Base-by-base conservation (phyloP, 2,329 filamentous ascomycete genomes). In the Aspergillus pseudoviridinutans region DNA sequence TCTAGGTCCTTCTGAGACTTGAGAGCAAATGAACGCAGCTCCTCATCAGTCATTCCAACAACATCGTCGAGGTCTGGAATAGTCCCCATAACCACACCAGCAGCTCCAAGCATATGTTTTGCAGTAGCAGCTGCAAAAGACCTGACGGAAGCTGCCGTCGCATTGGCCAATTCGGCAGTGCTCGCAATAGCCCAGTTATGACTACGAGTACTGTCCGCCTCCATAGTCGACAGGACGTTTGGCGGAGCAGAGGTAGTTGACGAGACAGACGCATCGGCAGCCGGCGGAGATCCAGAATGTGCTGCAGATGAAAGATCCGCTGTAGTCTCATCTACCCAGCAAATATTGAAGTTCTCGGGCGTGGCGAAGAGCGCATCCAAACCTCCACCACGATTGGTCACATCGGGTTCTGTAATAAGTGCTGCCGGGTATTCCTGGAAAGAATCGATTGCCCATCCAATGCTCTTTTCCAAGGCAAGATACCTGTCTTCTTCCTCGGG, bases 1-100 rank as follows among this genome's bases (percentile, higher is more conserved):
- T 92, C 88, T 76, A 92, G 87, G 72, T 93, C 88, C 54, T 86
- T 83, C 28, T 78, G 75, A 4, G 76, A 76, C 49, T 71, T 72
- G 47, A 70, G 62, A 12, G 77, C 70, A 52, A 78, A 74, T 14
- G 68, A 63, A 44, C 71, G 69, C 25, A 79, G 63, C 41, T 76
- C 73, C 35, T 76, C 72, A 38, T 72, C 68, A 17, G 76, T 74
- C 70, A 79, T 73, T 5, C 69, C 75, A 27, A 75, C 71, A 9
- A 79, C 68, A 25, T 76, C 74, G 24, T 77, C 74, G 27, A 77
- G 63, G 27, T 70, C 72, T 1, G 70, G 67, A 6, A 70, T 64
- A 35, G 66, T 70, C 27, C 68, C 66, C 47, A 74, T 65, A 6
- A 68, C 66, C 9, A 71, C 64, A 22, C 67, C 65, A 2, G 69